Base-by-base conservation (phyloP, 139 green algal genomes). In the Auxenochlorella protothecoides region DNA sequence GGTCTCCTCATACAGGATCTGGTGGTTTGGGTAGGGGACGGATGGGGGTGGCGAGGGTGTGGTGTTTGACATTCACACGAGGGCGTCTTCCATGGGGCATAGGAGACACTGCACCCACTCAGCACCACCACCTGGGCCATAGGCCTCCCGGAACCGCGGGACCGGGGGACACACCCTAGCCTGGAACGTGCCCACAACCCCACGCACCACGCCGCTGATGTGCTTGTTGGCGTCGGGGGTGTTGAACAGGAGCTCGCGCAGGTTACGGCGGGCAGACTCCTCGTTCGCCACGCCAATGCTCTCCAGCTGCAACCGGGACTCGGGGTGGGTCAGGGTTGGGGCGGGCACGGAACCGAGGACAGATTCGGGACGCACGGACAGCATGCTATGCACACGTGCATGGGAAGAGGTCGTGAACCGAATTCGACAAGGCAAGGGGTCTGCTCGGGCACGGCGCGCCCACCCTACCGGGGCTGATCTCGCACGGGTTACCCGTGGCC, bases 1-100 rank as follows among this genome's bases (percentile, higher is more conserved):
- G 2, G 90, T 97, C 79, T 97, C 92, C 75, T 98, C 92, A 76
- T 92, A 97, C 79, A 98, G 85, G 81, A 98, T 98, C 78, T 81
- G 68, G 27, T 83, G 79, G 52, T 16, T 11, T 16, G 63, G 65
- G 14, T 8, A 55, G 59, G 27, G 71, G 51, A 8, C 71, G 57
- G 13, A 76, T 70, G 11, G 63, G 72, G 27, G 27, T 44, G 27
- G 59, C 11, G 11, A 12, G 59, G 59, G 59, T 11, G 11, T 12
- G 59, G 59, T 11, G 59, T n/a, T 63, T 11, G 59, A 12, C 59
- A 63, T n/a, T 11, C 59, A 12, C 11, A 63, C 11, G 59, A 12
- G 59, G 59, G 59, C 11, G 11, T 12, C 11, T 12, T 12, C 59
- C 59, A 2, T 12, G 11, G 12, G 10, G 59, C 59, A 11, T 63